Conservation (phyloP, 2,329 filamentous ascomycete genomes). For the Penicillium sp. region DNA sequence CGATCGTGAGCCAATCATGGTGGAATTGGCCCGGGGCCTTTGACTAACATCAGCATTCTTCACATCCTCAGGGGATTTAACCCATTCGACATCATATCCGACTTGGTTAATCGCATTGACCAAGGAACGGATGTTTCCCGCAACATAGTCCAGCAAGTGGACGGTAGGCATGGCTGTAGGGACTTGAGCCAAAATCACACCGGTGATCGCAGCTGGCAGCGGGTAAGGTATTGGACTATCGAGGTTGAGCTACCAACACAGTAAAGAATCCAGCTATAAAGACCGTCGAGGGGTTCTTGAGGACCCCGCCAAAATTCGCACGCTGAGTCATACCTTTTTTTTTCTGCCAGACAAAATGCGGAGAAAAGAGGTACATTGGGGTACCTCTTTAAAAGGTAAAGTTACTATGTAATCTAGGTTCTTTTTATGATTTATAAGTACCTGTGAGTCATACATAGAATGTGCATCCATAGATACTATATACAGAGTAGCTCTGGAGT, state of each 20-base stretch:
- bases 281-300: conserved; percentile 3
- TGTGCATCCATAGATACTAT: not conserved
- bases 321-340: conserved; percentile 28
- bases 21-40: not conserved
- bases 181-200: conserved; percentile 4
- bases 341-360: conserved; percentile 25
- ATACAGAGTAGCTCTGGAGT: too few relatives aligned
- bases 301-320: conserved; percentile 19
- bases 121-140: conserved; percentile 91
- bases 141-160: conserved; percentile 75
- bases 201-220: not conserved
- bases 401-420: not conserved
- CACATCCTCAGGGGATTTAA: conserved; percentile 80
- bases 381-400: not conserved
- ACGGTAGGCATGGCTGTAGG: conserved; percentile 46
- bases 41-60: conserved; percentile 73
- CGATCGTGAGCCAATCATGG: not conserved
- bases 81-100: conserved; percentile 90
- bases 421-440: not conserved
- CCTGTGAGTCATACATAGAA: not conserved
- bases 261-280: not conserved
- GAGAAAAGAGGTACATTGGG: not conserved
- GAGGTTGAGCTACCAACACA: conserved; percentile 12
- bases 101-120: conserved; percentile 97
- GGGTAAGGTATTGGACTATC: conserved; percentile 2